Conservation (phyloP, 352 stramenopile species). For the Globisporangium echinulatum region DNA sequence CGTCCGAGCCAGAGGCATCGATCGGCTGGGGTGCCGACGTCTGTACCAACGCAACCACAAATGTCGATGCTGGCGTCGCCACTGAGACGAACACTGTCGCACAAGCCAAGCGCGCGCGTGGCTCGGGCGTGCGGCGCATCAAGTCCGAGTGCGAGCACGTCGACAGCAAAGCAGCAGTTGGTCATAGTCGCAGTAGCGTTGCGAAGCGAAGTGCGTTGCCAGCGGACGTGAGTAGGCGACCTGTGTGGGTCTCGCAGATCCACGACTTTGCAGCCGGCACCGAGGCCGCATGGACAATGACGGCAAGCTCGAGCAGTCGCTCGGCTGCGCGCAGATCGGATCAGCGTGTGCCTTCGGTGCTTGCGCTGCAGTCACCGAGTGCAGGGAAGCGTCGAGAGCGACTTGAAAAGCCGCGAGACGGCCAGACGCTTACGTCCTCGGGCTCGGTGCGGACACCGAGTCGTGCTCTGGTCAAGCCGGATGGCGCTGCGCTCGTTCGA, state of each 20-base stretch:
- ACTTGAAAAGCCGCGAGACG: not conserved
- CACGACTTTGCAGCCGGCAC: slow-evolving; percentile 1
- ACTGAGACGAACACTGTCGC: no score
- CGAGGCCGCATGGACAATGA: not conserved
- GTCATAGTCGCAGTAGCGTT: no score
- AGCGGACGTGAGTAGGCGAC: not conserved
- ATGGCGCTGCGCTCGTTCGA: not conserved
- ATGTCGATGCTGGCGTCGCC: not conserved
- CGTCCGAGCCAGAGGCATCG: slow-evolving; percentile 21
- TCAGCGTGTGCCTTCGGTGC: not conserved
- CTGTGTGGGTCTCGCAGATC: not conserved
- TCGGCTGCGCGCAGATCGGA: not conserved
- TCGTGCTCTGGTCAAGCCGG: not conserved
- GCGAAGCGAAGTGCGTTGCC: no score
- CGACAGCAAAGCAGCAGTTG: not conserved
- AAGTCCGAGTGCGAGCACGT: not conserved
- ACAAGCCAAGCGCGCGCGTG: not conserved
- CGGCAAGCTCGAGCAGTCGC: not conserved
- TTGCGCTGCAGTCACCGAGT: not conserved
- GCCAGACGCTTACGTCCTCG: no score
- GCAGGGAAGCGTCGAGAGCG: not conserved
- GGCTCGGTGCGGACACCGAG: not conserved
- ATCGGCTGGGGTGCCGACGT: slow-evolving; percentile 16
- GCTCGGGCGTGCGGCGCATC: not conserved
- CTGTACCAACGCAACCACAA: not conserved